Base-by-base conservation (phyloP, 345 rosid species). In the Lepidium sativum region DNA sequence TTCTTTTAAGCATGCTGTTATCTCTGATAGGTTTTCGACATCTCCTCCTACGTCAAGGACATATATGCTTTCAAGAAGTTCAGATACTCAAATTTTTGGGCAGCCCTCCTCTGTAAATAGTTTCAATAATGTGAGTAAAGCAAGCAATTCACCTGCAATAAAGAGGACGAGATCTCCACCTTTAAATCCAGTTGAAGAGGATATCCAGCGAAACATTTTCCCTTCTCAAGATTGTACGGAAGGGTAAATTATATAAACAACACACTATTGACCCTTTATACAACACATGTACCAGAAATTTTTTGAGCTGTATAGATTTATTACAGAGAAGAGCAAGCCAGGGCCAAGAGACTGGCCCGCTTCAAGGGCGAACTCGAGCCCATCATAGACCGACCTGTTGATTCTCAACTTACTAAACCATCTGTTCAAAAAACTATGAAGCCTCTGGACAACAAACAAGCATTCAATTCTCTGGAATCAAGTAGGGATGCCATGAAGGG, bases 271-370 rank as follows among this genome's bases (percentile, higher is more conserved):
- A 64, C 57, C 65, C 58, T 53, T 64, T 44, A 34, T 51, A 35
- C 52, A 17, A 42, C 12, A 27, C 60, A 52, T 55, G 53, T n/a
- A 49, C 21, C 65, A 41, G 37, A 64, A 56, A 67, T 43, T 63
- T 58, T 64, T 45, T 35, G 44, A 51, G 17, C 39, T 63, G 49
- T 56, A 40, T 40, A 25, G 60, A 62, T 60, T 43, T 65, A 54
- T 54, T 56, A 40, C 78, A 89, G 97, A 71, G 95, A 89, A 79
- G 80, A 78, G 70, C 83, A 85, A 74, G 95, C 95, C 78, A 89
- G 86, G 83, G 95, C 84, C 34, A 89, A 87, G 79, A 80, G 95
- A 52, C 77, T 83, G 69, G 89, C 86, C 25, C 95, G 97, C 47
- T 89, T 89, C 76, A 89, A 80, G 76, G 76, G 67, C 40, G 97